phyloP scores from a whole-genome alignment of 179 eudicot species.

The Vitellaria paradoxa region DNA sequence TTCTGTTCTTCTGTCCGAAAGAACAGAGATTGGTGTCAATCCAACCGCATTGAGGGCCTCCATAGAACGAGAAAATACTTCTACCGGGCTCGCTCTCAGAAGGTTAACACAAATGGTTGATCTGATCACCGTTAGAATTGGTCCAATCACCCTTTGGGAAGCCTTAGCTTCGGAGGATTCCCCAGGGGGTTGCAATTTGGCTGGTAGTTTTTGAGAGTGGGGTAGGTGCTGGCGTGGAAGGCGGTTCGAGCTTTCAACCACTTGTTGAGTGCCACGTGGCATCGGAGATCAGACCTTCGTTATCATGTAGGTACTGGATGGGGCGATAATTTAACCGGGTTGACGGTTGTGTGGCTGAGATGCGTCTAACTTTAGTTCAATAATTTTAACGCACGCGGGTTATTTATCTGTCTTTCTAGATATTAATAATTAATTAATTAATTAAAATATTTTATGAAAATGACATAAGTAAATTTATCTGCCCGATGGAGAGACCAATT shows the following conservation, averaged over 20 bases:
- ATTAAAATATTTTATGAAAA: too few relatives aligned
- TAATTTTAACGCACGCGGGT: too few relatives aligned
- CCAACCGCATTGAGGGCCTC: conserved; percentile 79
- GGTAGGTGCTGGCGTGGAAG: conserved; percentile 28
- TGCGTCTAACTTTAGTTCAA: not conserved
- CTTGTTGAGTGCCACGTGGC: conserved; percentile 24
- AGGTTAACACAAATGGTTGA: not conserved
- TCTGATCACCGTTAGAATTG: not conserved
- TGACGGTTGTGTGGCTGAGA: conserved; percentile 14
- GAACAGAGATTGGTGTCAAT: conserved; percentile 69
- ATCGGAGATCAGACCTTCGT: conserved; percentile 16
- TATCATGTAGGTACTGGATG: conserved; percentile 15
- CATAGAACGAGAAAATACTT: conserved; percentile 42
- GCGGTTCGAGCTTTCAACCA: conserved; percentile 22
- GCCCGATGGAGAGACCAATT: too few relatives aligned
- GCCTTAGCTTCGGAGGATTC: conserved; percentile 9
- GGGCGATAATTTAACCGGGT: not conserved
- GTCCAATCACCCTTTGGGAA: conserved; percentile 4
- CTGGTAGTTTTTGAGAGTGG: conserved; percentile 13
- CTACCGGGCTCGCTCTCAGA: conserved; percentile 11
- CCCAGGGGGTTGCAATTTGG: conserved; percentile 17
- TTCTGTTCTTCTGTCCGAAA: conserved; percentile 66
- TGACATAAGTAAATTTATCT: too few relatives aligned
- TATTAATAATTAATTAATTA: too few relatives aligned
- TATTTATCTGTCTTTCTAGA: too few relatives aligned